phyloP scores from a whole-genome alignment of 345 rosid genomes.

The Rhizophora apiculata region DNA sequence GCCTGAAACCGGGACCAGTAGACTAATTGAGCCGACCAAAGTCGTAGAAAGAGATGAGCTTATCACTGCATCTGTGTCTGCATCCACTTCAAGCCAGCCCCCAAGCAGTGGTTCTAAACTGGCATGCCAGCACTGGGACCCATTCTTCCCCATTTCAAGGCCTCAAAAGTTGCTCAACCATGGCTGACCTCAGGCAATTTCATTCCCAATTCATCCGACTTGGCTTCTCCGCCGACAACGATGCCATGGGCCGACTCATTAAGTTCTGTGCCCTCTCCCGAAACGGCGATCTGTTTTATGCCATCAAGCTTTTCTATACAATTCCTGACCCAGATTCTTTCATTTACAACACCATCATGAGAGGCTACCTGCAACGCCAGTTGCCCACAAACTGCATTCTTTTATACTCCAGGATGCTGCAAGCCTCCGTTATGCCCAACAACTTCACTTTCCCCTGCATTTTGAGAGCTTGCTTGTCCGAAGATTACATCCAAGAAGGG shows the following conservation, averaged over 20 bases:
- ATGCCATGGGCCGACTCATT: conserved; percentile 33
- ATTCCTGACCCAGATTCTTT: conserved; percentile 41
- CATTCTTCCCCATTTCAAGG: conserved; percentile 3
- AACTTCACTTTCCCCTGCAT: conserved; percentile 42
- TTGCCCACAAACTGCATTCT: conserved; percentile 24
- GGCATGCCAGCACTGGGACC: not conserved
- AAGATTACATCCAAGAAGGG: conserved; percentile 24
- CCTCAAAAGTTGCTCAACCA: conserved; percentile 33
- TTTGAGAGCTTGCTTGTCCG: conserved; percentile 33
- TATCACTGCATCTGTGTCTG: too few relatives aligned
- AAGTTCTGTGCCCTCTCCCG: conserved; percentile 31
- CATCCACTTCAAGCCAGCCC: too few relatives aligned
- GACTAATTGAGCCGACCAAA: too few relatives aligned
- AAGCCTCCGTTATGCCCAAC: conserved; percentile 26
- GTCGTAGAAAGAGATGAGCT: too few relatives aligned
- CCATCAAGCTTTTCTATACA: conserved; percentile 32
- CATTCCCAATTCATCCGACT: conserved; percentile 37
- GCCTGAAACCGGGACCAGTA: too few relatives aligned
- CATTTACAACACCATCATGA: conserved; percentile 36
- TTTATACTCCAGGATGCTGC: conserved; percentile 34
- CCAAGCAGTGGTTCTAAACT: too few relatives aligned
- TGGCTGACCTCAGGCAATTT: conserved; percentile 31
- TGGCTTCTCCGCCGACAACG: conserved; percentile 38
- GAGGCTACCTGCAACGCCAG: conserved; percentile 22
- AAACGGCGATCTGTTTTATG: conserved; percentile 30